Base-by-base conservation (phyloP, 148 eudicot genomes). In the Rhododendron ferrugineum region DNA sequence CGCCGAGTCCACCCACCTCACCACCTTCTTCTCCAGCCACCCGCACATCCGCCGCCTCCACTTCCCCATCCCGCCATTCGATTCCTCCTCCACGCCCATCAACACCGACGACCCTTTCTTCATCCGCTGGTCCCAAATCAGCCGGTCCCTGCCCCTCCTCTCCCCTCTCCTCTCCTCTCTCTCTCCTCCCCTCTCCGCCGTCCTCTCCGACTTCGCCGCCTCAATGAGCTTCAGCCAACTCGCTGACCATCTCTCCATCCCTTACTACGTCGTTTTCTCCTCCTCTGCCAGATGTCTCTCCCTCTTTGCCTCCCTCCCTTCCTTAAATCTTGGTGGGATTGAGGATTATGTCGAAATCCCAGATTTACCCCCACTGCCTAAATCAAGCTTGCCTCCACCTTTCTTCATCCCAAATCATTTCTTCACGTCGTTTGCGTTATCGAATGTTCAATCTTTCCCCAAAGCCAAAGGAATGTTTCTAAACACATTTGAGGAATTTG, bases 221-320 rank as follows among this genome's bases (percentile, higher is more conserved):
- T 84, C 86, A 6, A 42, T 36, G 44, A 81, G 89, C 5, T 20
- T 87, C 83, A 52, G 22, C 32, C 74, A 75, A 11, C 54, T 88
- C 3, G 79, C 88, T 10, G 44, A 77, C 1, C 32, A 79, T 14
- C 92, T 87, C 36, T 8, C 36, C 18, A n/a, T 92, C 32, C 86
- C 90, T 5, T 78, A 78, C 36, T 90, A 87, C 85, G 30, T 83
- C 28, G 42, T 90, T 16, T 30, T 60, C 85, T 88, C 92, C 7
- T 85, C 92, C 64, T 92, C 92, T 2, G 90, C 92, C 5, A 85
- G 89, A 36, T 91, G 88, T 56, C 60, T 85, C 68, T 84, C 90
- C 15, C 84, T 91, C 37, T 60, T 90, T 47, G 83, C 89, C 28
- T 30, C 58, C 70, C 85, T 88, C n/a, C 91, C 91, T 34, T 58